phyloP scores from a whole-genome alignment of 306 rosid genomes.

The Begonia loranthoides region DNA sequence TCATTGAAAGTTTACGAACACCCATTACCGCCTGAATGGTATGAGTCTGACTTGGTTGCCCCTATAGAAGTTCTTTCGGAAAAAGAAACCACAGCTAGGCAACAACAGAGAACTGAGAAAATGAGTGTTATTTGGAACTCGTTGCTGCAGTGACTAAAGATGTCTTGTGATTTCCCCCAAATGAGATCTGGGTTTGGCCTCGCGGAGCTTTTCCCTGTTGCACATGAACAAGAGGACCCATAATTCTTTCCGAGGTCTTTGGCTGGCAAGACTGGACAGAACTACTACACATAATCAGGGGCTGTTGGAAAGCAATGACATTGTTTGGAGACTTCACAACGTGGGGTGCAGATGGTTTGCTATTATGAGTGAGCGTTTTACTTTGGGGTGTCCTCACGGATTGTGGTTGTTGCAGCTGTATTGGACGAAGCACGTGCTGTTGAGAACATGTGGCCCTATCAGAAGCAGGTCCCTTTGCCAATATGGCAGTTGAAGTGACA shows the following conservation, averaged over 20 bases:
- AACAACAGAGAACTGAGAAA: neutral
- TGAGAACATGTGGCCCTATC: slow-evolving; percentile 35
- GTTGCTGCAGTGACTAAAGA: slow-evolving; percentile 21
- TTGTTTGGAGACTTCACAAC: slow-evolving; percentile 25
- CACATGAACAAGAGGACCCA: slow-evolving; percentile 20
- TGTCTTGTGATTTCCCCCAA: slow-evolving; percentile 36
- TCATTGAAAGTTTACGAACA: too few species aligned
- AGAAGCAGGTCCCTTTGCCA: slow-evolving; percentile 23
- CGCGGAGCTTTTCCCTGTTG: slow-evolving; percentile 37
- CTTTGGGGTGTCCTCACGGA: slow-evolving; percentile 16
- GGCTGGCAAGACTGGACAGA: slow-evolving; percentile 30
- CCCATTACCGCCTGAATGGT: too few species aligned
- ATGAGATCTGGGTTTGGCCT: slow-evolving; percentile 55
- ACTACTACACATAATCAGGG: slow-evolving; percentile 21
- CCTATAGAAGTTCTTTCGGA: too few species aligned
- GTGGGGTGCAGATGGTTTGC: slow-evolving; percentile 7
- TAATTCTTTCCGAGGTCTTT: slow-evolving; percentile 23
- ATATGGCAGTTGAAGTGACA: slow-evolving; percentile 19
- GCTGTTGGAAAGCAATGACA: slow-evolving; percentile 28
- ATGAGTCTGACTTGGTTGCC: too few species aligned
- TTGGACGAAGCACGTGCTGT: slow-evolving; percentile 29
- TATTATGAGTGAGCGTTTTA: slow-evolving; percentile 17
- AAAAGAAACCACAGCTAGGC: too few species aligned
- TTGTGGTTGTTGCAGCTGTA: slow-evolving; percentile 38
- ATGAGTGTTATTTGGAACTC: slow-evolving; percentile 15